These are phyloP conservation scores for Geotrichum australiense DNA, from an alignment of 1,139 yeast genomes.

Conservation along the genomic window DNA sequence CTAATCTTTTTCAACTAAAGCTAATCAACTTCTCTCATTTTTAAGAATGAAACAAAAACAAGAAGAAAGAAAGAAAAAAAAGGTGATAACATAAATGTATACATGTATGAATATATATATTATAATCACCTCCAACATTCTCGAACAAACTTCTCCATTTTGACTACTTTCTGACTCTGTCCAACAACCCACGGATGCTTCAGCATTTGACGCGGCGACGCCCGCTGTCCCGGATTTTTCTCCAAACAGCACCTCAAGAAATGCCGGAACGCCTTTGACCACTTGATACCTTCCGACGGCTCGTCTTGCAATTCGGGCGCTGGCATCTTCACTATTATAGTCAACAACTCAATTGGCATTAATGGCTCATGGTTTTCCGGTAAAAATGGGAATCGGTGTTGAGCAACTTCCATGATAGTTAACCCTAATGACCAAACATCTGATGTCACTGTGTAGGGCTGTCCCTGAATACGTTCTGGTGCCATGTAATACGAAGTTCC, in stretches of 20 bases:
- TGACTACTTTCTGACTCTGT: constrained; percentile 60
- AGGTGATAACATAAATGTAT: background rate
- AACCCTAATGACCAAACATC: constrained; percentile 96
- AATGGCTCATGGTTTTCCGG: constrained; percentile 42
- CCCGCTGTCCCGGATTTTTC: constrained; percentile 72
- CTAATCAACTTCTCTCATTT: too few species aligned
- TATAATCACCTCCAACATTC: constrained; percentile 55
- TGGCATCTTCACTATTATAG: constrained; percentile 68
- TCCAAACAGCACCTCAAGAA: constrained; percentile 75
- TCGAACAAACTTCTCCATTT: constrained; percentile 79
- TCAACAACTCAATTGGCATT: constrained; percentile 79
- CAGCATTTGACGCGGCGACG: constrained; percentile 89
- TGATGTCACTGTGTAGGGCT: constrained; percentile 87
- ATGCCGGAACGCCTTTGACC: constrained; percentile 80
- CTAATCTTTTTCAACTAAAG: too few species aligned
- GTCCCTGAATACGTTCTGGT: constrained; percentile 93
- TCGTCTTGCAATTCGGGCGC: constrained; percentile 75
- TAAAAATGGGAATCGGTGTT: constrained; percentile 71
- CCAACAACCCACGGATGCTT: constrained; percentile 86
- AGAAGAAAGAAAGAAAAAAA: too few species aligned
- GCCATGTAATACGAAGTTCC: constrained; percentile 99
- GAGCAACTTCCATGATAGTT: constrained; percentile 86
- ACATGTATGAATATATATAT: background rate
- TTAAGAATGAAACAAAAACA: too few species aligned
- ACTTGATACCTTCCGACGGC: constrained; percentile 63